Base-by-base conservation (phyloP, 2,329 filamentous ascomycete genomes). In the Lasiodiplodia hormozganensis region DNA sequence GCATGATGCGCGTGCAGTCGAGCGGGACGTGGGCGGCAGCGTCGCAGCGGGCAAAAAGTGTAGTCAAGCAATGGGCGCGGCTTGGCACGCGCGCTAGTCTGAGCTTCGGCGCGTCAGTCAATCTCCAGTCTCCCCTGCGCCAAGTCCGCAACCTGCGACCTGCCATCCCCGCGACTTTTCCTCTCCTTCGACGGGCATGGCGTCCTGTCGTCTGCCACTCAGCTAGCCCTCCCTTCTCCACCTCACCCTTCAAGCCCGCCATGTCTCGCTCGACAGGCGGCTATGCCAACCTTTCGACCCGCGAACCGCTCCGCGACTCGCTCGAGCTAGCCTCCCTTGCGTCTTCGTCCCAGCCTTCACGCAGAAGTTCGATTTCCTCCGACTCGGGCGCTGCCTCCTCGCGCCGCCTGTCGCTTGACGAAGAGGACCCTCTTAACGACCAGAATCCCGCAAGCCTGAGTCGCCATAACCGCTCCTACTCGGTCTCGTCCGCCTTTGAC, bases 241-340 rank as follows among this genome's bases (percentile, higher is more conserved):
- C 54, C 65, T 28, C 65, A 10, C n/a, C 47, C 54, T 28, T 16
- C 34, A 54, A n/a, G 21, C 58, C 69, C 73, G 77, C 47, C 73
- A 81, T 80, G 77, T 76, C 79, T 72, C 77, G 76, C 56, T 34
- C 54, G 54, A 65, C 18, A 28, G 60, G 60, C 47, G 70, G 69
- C 75, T 79, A 80, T 68, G 74, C 77, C 62, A 76, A 72, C 72
- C 75, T 78, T 68, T 64, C 60, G 25, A 64, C 60, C 73, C 58
- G 62, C 66, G 69, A 70, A 54, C 82, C 83, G 14, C 82, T 88
- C 70, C 92, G 96, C 82, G 96, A 99, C 85, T 98, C 95, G 57
- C 89, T 99, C 76, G 96, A 99, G 84, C 91, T 99, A 69, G 96
- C 94, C 70, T 97, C 94, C 65, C 89, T 99, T 71, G 96, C 95